Evolutionary conservation across 2,329 filamentous ascomycete genomes (phyloP), one percentile per base, ranked within the genome.

Genomic region (Lachnellula occidentalis): DNA sequence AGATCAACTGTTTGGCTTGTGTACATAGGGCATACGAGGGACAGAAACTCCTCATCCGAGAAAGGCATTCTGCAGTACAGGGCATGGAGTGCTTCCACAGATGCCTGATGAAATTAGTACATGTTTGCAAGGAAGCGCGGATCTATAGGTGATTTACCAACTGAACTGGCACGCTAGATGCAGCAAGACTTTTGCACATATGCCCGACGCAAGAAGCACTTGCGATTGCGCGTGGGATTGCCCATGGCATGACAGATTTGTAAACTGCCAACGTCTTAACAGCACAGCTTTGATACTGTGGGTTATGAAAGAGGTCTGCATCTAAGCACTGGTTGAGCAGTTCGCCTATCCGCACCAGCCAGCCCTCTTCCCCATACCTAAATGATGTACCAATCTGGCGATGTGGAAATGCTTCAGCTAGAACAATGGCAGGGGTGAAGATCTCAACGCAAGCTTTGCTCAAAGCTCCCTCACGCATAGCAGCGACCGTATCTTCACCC

Each of bases 401-500:
- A 63, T 86, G 85, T 11, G 89, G 86, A 65, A 91, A 90, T 22
- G 87, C 79, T 60, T 95, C 87, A 58, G 82, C 73, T 53, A 96
- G 82, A 19, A 96, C 85, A 1, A 77, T 74, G 22, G 82, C 78
- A 1, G 94, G 90, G 0, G 92, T 95, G 70, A 96, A 95, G 58
- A 97, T 91, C 70, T 97, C 94, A 58, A 97, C 89, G 66, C 94
- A 88, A 11, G 90, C 89, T 69, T 90, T 88, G 68, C 91, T 95
- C 58, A 99, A 80, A 53, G 89, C 83, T 50, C 86, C 87, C 68
- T 92, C 89, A 60, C 92, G 84, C 65, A 96, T 75, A 15, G 88
- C 87, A 14, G 92, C 91, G 4, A 91, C 85, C 2, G 88, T 81
- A 71, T 97, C 94, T 67, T 97, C 94, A 36, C 89, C 85, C 62